Evolutionary conservation across 495 filamentous ascomycete genomes (phyloP).

Genomic region (Pyronema domesticum): DNA sequence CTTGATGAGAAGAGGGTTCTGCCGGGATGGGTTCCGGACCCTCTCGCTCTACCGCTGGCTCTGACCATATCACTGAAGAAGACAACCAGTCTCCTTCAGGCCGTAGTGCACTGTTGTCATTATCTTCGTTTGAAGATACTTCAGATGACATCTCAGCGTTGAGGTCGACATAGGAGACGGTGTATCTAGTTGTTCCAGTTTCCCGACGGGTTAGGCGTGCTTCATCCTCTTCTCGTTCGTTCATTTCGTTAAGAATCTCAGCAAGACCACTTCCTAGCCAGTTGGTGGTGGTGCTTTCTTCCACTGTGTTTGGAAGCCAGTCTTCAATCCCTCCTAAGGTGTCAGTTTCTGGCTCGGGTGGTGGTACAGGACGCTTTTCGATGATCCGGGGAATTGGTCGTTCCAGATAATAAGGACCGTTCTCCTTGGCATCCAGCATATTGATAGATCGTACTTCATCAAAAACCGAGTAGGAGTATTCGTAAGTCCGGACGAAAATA

Average conservation of each 20-base stretch:
- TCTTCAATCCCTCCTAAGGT: conserved; percentile 8
- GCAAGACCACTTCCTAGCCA: background rate
- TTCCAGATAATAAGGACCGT: conserved; percentile 16
- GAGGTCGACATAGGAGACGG: background rate
- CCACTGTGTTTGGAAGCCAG: conserved; percentile 8
- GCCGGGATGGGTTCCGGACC: background rate
- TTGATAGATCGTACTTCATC: conserved; percentile 39
- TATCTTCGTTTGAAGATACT: background rate
- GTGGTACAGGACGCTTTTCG: background rate
- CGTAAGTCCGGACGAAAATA: conserved; percentile 62
- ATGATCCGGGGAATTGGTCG: conserved; percentile 3
- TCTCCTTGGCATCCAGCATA: conserved; percentile 29
- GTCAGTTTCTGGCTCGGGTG: conserved; percentile 6
- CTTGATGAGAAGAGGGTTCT: background rate
- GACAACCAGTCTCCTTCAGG: too few species aligned
- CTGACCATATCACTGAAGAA: background rate
- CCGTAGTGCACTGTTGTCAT: background rate
- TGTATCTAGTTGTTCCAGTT: background rate
- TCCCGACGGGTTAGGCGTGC: background rate
- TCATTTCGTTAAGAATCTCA: background rate
- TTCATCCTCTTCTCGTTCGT: background rate
- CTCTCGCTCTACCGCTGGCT: background rate
- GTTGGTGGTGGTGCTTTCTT: too few species aligned
- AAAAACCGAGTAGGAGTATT: conserved; percentile 59
- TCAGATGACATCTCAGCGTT: background rate